Evolutionary conservation across 176 grass and related monocot genomes (phyloP).

Genomic region (Triticum urartu): DNA sequence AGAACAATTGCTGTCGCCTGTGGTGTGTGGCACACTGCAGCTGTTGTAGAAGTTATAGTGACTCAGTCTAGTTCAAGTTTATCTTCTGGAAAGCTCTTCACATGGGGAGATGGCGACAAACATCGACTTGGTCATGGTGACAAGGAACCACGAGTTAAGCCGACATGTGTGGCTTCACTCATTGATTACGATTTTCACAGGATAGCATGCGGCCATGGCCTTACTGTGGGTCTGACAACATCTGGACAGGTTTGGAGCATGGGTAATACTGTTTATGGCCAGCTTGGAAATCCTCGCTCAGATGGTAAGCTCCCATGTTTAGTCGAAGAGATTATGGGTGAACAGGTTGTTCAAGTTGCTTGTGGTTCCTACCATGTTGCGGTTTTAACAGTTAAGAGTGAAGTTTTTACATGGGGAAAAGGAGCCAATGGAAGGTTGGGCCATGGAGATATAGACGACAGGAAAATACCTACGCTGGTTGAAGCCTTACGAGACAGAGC

Average conservation of each 20-base stretch:
- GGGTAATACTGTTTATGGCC: conserved; percentile 94
- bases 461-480: conserved; percentile 82
- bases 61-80: conserved; percentile 65
- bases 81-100: conserved; percentile 91
- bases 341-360: conserved; percentile 70
- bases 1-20: conserved; percentile 85
- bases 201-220: conserved; percentile 86
- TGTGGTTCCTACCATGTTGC: conserved; percentile 99
- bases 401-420: conserved; percentile 99
- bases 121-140: conserved; percentile 95
- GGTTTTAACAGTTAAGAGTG: conserved; percentile 75
- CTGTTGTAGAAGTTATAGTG: conserved; percentile 81
- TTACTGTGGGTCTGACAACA: conserved; percentile 85
- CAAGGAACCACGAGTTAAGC: conserved; percentile 84
- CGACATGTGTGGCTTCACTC: conserved; percentile 92
- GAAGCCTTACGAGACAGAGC: conserved; percentile 82
- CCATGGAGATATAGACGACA: conserved; percentile 88
- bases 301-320: conserved; percentile 87
- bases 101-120: conserved; percentile 98
- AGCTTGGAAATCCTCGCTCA: conserved; percentile 85
- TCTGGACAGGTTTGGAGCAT: conserved; percentile 86
- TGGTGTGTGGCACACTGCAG: conserved; percentile 95
- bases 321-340: conserved; percentile 71
- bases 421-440: conserved; percentile 93
- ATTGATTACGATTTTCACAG: conserved; percentile 90